These are phyloP conservation scores for Eucalyptus microcorys DNA, from an alignment of 345 rosid species.

Conservation along the genomic window DNA sequence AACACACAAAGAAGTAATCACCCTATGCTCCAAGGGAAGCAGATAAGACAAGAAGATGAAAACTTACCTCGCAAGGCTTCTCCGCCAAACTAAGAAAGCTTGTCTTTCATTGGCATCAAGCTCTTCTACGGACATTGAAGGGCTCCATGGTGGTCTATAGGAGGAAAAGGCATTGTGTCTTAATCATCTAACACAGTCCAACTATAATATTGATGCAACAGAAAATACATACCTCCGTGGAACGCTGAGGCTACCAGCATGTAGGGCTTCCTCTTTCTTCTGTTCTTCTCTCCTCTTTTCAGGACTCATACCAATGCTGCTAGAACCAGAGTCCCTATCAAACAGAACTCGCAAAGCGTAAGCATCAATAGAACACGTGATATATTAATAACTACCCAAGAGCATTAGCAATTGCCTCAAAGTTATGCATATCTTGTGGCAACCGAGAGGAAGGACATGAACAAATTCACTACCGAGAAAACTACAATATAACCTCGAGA, in stretches of 20 bases:
- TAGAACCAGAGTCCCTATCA: conserved; percentile 47
- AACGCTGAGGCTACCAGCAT: conserved; percentile 52
- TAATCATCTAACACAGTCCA: background rate
- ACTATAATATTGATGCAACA: background rate
- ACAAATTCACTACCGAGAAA: too few relatives aligned
- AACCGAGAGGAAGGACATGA: too few relatives aligned
- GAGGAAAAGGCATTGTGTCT: background rate
- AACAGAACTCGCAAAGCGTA: background rate
- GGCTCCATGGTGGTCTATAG: conserved; percentile 63
- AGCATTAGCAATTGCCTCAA: background rate
- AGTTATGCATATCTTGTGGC: background rate
- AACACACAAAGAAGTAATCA: background rate
- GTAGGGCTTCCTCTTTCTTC: conserved; percentile 59
- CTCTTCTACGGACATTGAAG: conserved; percentile 54
- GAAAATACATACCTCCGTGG: conserved; percentile 38
- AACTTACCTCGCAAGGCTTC: conserved; percentile 61
- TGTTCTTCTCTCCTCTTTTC: conserved; percentile 54
- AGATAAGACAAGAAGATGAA: background rate
- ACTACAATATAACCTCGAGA: background rate
- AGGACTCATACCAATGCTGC: conserved; percentile 26
- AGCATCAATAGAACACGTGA: background rate
- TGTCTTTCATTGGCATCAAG: conserved; percentile 64
- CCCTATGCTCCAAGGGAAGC: background rate
- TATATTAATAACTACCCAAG: background rate
- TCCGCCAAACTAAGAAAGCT: conserved; percentile 76